Evolutionary conservation across 2,329 filamentous ascomycete species (phyloP), one percentile per base, ranked within the genome.

Genomic region (Aschersonia sp.): DNA sequence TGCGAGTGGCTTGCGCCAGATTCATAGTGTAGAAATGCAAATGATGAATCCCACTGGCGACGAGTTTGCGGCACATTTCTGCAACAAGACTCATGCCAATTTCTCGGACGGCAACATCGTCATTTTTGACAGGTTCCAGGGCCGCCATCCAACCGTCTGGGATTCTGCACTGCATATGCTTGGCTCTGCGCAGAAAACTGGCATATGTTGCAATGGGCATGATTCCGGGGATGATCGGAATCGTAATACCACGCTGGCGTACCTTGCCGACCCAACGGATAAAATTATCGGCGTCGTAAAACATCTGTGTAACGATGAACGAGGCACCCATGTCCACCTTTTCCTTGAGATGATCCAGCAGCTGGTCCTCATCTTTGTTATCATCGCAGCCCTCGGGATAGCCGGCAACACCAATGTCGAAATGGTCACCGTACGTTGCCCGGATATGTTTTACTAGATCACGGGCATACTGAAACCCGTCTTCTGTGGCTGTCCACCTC

Each of bases 21-120:
- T 98, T 98, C 92, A 98, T 98, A 51, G 92, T 98, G 71, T 98
- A 98, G 67, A 98, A 98, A 66, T 98, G 92, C 54, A 98, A 67
- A 62, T 95, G 88, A 53, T 80, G 75, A 54, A 95, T 87, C 41
- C 89, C 92, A 37, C 80, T 81, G 50, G 81, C 78, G 48, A 97
- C 72, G 50, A 98, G 78, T 66, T 83, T 87, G 50, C 83, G 81
- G 65, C 92, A 98, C 79, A 98, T 82, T 43, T 94, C 79, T 29
- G 88, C 86, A 14, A 98, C 83, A 29, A 98, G 73, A 11, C 76
- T 80, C 66, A 88, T 92, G 47, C 92, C 92, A 48, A 94, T 79
- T 54, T 94, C 86, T 62, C 90, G 79, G 32, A 97, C 92, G 45
- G 87, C 87, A 30, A 86, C 81, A 65, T 98, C 92, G 58, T 98